A percentile compares a stretch with the other conserved stretches of the same genome.
phyloP scores from a whole-genome alignment of 1,284 basidiomycete genomes.

The Erythrobasidium hasegawianum region DNA sequence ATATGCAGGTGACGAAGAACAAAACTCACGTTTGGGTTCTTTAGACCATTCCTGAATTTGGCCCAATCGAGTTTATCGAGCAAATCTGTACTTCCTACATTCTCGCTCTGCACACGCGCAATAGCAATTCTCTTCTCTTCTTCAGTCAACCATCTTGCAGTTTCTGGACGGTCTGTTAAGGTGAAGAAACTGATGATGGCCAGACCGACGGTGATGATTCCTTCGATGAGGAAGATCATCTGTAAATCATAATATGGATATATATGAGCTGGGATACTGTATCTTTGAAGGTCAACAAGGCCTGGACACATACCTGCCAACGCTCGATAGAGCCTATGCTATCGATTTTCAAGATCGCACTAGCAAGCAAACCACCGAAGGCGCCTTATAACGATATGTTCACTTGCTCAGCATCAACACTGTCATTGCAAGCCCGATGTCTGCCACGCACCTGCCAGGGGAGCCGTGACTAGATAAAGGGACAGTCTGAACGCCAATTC shows the following conservation, averaged over 20 bases:
- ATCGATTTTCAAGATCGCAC: slow-evolving; percentile 40
- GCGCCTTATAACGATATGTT: no score
- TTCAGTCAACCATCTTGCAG: slow-evolving; percentile 47
- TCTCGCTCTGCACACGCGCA: slow-evolving; percentile 49
- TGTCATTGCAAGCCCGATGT: no score
- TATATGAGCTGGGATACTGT: no score
- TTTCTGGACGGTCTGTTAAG: slow-evolving; percentile 47
- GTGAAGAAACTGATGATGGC: slow-evolving; percentile 47
- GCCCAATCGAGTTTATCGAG: slow-evolving; percentile 44
- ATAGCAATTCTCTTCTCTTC: slow-evolving; percentile 47
- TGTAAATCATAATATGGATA: no score
- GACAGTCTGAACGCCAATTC: slow-evolving; percentile 47
- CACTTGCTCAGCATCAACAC: no score
- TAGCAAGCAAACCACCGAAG: slow-evolving; percentile 47
- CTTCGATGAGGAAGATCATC: slow-evolving; percentile 49
- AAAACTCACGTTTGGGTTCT: no score
- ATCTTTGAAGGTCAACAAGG: no score
- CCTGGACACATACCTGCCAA: no score
- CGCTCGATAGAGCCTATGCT: no score
- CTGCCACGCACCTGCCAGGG: slow-evolving; percentile 39
- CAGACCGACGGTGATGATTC: slow-evolving; percentile 48
- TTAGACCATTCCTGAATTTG: slow-evolving; percentile 42
- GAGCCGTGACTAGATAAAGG: slow-evolving; percentile 38
- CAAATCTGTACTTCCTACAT: slow-evolving; percentile 46
- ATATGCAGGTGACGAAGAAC: no score